A percentile compares a stretch with the other conserved stretches of the same genome.
Conservation (phyloP, 1,284 basidiomycete genomes). For the Meira miltonrushii region DNA sequence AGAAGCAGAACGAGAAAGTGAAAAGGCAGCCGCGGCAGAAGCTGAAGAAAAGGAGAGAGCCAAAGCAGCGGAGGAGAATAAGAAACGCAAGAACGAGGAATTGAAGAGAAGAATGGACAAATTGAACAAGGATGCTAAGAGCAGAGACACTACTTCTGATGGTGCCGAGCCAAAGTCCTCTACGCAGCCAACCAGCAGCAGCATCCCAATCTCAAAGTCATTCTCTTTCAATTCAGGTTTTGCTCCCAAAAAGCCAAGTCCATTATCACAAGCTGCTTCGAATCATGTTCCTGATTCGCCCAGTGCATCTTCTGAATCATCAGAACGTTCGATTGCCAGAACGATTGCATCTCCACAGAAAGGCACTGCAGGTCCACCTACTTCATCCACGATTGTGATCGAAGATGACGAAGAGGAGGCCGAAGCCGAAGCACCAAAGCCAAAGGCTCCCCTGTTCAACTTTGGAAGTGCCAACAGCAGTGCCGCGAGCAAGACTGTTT, state of each 20-base stretch:
- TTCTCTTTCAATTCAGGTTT: conserved; percentile 17
- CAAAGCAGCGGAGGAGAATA: conserved; percentile 2
- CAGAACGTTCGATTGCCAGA: neutral
- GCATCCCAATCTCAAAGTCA: conserved; percentile 12
- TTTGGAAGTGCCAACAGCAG: too few relatives aligned
- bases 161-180: conserved; percentile 16
- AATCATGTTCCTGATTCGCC: conserved; percentile 31
- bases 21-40: conserved; percentile 26
- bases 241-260: conserved; percentile 38
- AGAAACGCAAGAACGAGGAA: conserved; percentile 28
- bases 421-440: neutral
- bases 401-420: neutral
- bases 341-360: neutral
- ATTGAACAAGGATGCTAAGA: conserved; percentile 15
- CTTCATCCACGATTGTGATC: neutral
- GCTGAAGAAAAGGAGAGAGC: conserved; percentile 11
- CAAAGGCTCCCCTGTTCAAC: neutral
- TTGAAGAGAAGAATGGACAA: conserved; percentile 31
- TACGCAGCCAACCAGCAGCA: conserved; percentile 17
- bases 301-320: conserved; percentile 14
- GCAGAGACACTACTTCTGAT: neutral
- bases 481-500: too few relatives aligned
- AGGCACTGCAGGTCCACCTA: neutral
- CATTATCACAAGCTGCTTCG: conserved; percentile 28
- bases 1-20: conserved; percentile 8